Conservation (phyloP, 306 rosid genomes). For the Casuarina cunninghamiana region DNA sequence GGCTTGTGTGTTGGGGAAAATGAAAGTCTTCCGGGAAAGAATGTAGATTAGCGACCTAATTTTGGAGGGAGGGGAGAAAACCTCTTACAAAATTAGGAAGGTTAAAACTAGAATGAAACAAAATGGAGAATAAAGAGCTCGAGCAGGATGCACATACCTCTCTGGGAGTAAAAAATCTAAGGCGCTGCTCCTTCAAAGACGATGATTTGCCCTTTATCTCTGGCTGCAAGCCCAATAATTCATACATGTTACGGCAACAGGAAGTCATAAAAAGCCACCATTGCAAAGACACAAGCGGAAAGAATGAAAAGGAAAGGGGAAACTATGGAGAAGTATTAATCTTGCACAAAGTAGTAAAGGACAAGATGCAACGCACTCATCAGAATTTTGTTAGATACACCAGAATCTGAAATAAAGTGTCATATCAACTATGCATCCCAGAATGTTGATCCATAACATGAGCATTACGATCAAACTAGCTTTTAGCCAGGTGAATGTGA, state of each 20-base stretch:
- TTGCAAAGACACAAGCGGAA: not conserved
- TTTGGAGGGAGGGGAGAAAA: not conserved
- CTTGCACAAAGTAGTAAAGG: not conserved
- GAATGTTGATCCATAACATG: not conserved
- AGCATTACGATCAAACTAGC: not conserved
- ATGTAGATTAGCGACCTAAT: conserved; percentile 86
- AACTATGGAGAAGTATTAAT: not conserved
- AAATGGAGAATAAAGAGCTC: not conserved
- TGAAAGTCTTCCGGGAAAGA: conserved; percentile 76
- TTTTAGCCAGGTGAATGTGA: not conserved
- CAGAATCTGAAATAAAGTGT: not conserved
- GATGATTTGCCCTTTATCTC: conserved; percentile 63
- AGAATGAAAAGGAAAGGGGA: too few relatives aligned
- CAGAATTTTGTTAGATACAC: not conserved
- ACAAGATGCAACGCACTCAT: not conserved
- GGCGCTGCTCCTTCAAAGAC: conserved; percentile 69
- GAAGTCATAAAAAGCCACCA: not conserved
- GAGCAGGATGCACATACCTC: conserved; percentile 57
- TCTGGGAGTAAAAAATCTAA: conserved; percentile 83
- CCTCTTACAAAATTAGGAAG: not conserved
- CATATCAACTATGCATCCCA: not conserved
- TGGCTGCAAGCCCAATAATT: conserved; percentile 51
- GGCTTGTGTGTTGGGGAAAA: conserved; percentile 78
- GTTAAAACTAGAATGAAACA: not conserved
- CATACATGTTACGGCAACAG: conserved; percentile 9